These are phyloP conservation scores for Hypoxylon cercidicola DNA, from an alignment of 495 filamentous ascomycete species.

Conservation along the genomic window DNA sequence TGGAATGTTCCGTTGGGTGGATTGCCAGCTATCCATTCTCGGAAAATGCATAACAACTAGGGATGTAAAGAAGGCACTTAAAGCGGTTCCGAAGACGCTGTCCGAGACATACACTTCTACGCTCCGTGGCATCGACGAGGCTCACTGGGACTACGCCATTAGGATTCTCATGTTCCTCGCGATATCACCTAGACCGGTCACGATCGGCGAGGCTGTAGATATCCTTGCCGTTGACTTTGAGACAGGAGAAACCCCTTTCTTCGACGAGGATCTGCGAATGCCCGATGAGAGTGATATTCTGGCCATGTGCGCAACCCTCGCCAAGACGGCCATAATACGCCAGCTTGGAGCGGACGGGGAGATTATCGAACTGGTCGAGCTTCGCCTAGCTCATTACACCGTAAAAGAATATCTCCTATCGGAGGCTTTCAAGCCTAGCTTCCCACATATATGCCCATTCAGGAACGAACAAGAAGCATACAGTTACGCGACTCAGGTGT, in stretches of 20 bases:
- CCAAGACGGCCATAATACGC: background rate
- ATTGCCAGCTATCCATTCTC: background rate
- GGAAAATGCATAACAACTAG: background rate
- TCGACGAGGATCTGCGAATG: background rate
- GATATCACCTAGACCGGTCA: background rate
- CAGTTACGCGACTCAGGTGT: background rate
- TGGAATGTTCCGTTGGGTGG: background rate
- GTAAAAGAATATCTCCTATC: background rate
- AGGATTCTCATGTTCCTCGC: background rate
- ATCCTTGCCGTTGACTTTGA: background rate
- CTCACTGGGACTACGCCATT: background rate
- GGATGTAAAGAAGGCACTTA: background rate
- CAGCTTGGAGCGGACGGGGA: background rate
- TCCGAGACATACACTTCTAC: background rate
- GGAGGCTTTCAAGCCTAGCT: background rate
- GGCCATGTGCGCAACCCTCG: background rate
- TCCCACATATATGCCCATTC: background rate
- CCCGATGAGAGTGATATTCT: background rate
- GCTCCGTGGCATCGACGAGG: background rate
- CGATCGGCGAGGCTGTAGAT: background rate
- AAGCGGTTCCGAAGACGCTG: background rate
- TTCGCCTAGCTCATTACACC: background rate
- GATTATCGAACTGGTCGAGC: background rate
- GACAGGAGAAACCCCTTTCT: background rate
- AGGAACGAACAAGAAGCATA: background rate